phyloP scores from a whole-genome alignment of 2,329 filamentous ascomycete genomes.

The Parastagonospora nodorum region DNA sequence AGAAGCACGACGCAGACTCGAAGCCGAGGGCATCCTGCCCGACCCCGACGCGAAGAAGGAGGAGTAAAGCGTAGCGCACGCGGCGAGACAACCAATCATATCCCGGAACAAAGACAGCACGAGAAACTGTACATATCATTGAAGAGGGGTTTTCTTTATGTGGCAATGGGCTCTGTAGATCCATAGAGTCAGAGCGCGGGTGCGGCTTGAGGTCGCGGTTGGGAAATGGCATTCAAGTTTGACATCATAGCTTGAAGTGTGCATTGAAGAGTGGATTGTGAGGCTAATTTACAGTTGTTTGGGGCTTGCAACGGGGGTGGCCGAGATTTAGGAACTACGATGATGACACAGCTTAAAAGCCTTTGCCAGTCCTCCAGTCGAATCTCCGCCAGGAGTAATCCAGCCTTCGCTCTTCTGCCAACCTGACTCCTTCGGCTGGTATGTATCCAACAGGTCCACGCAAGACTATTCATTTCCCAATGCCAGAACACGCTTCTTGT shows the following conservation, averaged over 20 bases:
- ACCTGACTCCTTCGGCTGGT: no score
- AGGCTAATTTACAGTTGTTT: no score
- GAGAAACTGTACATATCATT: slow-evolving; percentile 9
- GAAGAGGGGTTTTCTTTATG: slow-evolving; percentile 2
- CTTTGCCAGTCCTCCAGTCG: no score
- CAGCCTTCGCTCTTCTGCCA: background rate
- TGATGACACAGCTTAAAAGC: no score
- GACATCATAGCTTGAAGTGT: background rate
- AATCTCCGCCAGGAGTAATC: background rate
- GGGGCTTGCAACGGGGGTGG: no score
- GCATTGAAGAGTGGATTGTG: no score
- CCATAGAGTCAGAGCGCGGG: slow-evolving; percentile 4
- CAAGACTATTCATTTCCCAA: background rate
- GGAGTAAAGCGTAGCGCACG: background rate
- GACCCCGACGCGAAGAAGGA: slow-evolving; percentile 68
- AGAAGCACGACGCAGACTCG: slow-evolving; percentile 92
- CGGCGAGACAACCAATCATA: background rate
- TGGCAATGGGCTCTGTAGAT: slow-evolving; percentile 10
- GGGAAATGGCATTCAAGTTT: slow-evolving; percentile 1
- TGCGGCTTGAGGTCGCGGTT: slow-evolving; percentile 2
- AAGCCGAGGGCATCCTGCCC: slow-evolving; percentile 90
- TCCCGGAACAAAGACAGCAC: background rate
- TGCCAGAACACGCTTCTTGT: background rate
- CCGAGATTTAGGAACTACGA: no score
- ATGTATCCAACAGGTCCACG: no score